Percentiles rank a stretch among this genome's conserved stretches.
Conservation (phyloP, 225 moss, liverwort and hornwort genomes). For the Takakia lepidozioides region DNA sequence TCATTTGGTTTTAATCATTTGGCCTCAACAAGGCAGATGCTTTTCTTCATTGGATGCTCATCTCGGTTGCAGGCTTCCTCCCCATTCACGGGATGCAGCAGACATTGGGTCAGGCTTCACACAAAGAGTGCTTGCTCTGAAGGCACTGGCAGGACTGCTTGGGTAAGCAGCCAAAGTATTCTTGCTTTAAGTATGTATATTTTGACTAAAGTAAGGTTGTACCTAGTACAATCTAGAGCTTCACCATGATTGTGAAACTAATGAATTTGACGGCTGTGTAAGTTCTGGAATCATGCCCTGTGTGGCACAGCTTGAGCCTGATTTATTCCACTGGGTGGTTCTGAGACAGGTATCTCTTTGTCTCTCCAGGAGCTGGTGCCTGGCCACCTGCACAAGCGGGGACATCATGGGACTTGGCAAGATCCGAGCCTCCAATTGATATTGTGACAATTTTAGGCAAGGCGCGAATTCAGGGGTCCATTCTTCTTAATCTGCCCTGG, state of each 20-base stretch:
- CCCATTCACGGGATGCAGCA: slow-evolving; percentile 62
- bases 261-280: slow-evolving; percentile 1
- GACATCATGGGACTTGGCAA: slow-evolving; percentile 40
- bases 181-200: background rate
- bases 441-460: slow-evolving; percentile 31
- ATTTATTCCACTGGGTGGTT: no score
- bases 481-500: slow-evolving; percentile 62
- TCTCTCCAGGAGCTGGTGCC: slow-evolving; percentile 67
- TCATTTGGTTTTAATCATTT: no score
- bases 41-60: no score
- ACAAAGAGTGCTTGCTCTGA: slow-evolving; percentile 60
- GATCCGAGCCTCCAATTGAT: slow-evolving; percentile 58
- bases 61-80: slow-evolving; percentile 34
- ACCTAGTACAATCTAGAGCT: background rate
- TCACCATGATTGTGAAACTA: slow-evolving; percentile 2
- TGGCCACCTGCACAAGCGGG: slow-evolving; percentile 50
- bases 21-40: no score
- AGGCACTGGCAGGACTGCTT: slow-evolving; percentile 59
- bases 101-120: slow-evolving; percentile 69
- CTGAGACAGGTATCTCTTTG: slow-evolving; percentile 34
- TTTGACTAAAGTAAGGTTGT: background rate
- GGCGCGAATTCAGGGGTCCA: slow-evolving; percentile 41
- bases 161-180: slow-evolving; percentile 30
- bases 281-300: slow-evolving; percentile 5
- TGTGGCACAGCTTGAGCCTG: no score